Base-by-base conservation (phyloP, 2,329 filamentous ascomycete genomes). In the Beauveria australis region DNA sequence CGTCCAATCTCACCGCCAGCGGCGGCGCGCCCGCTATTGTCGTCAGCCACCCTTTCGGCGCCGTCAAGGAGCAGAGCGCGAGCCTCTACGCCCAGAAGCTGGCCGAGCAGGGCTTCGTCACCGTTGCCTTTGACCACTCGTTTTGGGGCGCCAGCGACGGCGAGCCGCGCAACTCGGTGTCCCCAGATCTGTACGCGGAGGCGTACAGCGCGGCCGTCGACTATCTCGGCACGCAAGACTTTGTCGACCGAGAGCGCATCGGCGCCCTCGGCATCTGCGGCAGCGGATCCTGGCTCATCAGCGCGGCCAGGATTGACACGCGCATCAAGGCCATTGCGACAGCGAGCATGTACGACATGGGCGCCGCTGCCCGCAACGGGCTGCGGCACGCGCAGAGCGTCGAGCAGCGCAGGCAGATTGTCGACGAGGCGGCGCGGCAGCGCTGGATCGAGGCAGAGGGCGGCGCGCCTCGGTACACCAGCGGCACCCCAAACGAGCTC, bases 241-340 rank as follows among this genome's bases (percentile, higher is more conserved):
- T 65, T 43, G 63, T 72, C 44, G 64, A 71, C 49, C 66, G 66
- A 33, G 66, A 68, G 63, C 67, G 67, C 6, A 72, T 72, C 49
- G 69, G 69, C 26, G 70, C 47, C 22, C 52, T 71, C 16, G 70
- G 70, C 14, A 70, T 72, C 54, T 72, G 70, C 44, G 70, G 67
- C 40, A 71, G 70, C 44, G 70, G 69, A 28, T 66, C 63, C 5
- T 72, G 67, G 46, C 57, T 71, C 9, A 69, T 75, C 63, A 71
- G 70, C 60, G 73, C 73, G 0, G 72, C 73, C 3, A 73, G 74
- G 61, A 68, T 73, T 18, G 63, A 70, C 63, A 58, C 65, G 0
- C 70, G 68, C 7, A 26, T 48, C 46, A 48, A 26, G 46, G 46
- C 46, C 24, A 7, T 48, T 5, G 19, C 46, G 12, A 48, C 24